A percentile compares a stretch with the other conserved stretches of the same genome.
Conservation (phyloP, 73 alveolate genomes). For the Stentor coeruleus region DNA sequence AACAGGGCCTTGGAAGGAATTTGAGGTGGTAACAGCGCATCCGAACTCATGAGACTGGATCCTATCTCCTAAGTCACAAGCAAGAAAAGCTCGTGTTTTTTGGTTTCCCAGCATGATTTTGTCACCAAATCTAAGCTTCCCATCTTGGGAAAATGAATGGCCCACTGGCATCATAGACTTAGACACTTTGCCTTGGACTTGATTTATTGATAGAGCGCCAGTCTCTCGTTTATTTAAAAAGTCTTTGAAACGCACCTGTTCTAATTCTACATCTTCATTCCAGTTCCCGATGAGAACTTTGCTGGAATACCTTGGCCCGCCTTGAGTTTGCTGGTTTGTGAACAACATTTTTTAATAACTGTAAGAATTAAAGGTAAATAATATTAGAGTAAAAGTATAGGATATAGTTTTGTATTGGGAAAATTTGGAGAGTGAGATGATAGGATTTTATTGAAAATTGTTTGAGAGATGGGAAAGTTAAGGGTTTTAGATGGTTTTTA, state of each 20-base stretch:
- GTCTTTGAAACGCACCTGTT: conserved; percentile 51
- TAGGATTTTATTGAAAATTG: no score
- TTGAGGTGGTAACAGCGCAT: conserved; percentile 68
- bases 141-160: conserved; percentile 58
- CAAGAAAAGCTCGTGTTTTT: conserved; percentile 65
- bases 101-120: conserved; percentile 61
- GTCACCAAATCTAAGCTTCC: conserved; percentile 73
- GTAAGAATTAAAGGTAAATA: no score
- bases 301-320: conserved; percentile 70
- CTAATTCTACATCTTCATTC: conserved; percentile 82
- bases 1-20: conserved; percentile 51
- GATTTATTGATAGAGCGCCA: conserved; percentile 43
- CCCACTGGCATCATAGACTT: conserved; percentile 37
- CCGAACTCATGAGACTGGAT: conserved; percentile 65
- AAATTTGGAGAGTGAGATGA: no score
- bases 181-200: conserved; percentile 37
- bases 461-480: no score
- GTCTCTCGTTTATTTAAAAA: conserved; percentile 58
- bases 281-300: conserved; percentile 80
- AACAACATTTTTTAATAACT: no score
- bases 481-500: no score
- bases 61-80: conserved; percentile 68
- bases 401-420: no score
- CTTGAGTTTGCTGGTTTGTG: conserved; percentile 77
- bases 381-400: no score